Percentiles rank a stretch among this genome's conserved stretches.
Evolutionary conservation across 192 early-diverging fungal genomes (phyloP).

Genomic region (Lobosporangium transversale): DNA sequence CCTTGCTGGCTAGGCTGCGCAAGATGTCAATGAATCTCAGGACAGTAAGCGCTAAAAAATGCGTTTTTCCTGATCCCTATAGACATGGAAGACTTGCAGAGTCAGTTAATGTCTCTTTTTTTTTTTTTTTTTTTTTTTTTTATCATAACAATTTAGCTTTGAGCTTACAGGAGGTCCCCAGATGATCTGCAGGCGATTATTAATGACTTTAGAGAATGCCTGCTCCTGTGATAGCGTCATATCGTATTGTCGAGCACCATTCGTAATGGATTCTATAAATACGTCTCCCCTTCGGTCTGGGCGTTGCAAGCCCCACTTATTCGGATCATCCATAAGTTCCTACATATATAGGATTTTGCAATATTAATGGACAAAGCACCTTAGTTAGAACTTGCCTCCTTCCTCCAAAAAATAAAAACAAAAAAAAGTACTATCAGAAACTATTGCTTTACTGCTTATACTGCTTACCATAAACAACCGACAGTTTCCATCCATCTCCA

Average conservation of each 20-base stretch:
- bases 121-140: too few relatives aligned
- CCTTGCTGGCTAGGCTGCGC: constrained; percentile 15
- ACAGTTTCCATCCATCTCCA: constrained; percentile 22
- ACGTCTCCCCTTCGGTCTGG: constrained; percentile 21
- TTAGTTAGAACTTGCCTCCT: too few relatives aligned
- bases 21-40: constrained; percentile 54
- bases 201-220: constrained; percentile 46
- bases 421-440: too few relatives aligned
- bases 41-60: constrained; percentile 58
- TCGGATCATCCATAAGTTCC: constrained; percentile 53
- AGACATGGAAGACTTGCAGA: too few relatives aligned
- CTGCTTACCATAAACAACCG: constrained; percentile 41
- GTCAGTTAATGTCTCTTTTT: too few relatives aligned
- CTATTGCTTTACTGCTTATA: background rate
- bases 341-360: constrained; percentile 3
- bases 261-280: constrained; percentile 44
- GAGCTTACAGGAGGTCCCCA: constrained; percentile 62
- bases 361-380: too few relatives aligned
- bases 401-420: too few relatives aligned
- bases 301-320: constrained; percentile 51
- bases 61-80: constrained; percentile 64
- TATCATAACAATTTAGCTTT: too few relatives aligned
- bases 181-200: constrained; percentile 54
- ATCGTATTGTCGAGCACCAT: constrained; percentile 40
- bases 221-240: constrained; percentile 59